Evolutionary conservation across 176 grass and related monocot genomes (phyloP), one percentile per base, ranked within the genome.

Genomic region (Oryza meyeriana): DNA sequence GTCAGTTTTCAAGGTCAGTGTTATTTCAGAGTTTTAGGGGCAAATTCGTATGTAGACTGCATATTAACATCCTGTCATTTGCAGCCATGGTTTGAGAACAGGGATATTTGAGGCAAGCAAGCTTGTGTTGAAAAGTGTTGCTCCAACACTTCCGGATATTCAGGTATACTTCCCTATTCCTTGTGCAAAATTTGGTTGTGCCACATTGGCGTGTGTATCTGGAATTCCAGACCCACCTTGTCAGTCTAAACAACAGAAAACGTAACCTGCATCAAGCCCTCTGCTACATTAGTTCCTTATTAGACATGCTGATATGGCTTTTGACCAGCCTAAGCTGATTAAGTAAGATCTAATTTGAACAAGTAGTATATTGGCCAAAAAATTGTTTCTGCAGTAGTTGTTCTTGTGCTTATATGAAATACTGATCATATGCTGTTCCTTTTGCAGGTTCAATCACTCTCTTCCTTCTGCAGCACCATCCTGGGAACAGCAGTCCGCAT

Each of bases 21-120:
- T 24, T 69, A 9, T 83, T 83, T 44, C 61, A 50, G 25, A 10
- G 36, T 76, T 87, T 77, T 75, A 22, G 57, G 84, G 27, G 25
- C 72, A 79, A 26, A 59, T 78, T 39, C 8, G 45, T 79, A 7
- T 52, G 26, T 52, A 82, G 44, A 42, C 38, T 75, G 35, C 33
- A 44, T 69, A 84, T 61, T 86, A 33, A 83, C 34, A 89, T 55
- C 61, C 6, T 84, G 76, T 20, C 31, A 72, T 88, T 88, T 84
- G 64, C 86, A 95, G 95, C 72, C 95, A 98, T 74, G 95, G 95
- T 89, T 89, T 98, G 89, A 89, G 95, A 76, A 98, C 93, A 84
- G 96, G 96, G 76, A 98, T 98, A 42, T 98, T 95, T 69, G 96
- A 98, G 89, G 96, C 96, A 83, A 98, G 84, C 82, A 98, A 86